These are phyloP conservation scores for Hemileia vastatrix DNA, from an alignment of 1,284 basidiomycete species.

Conservation along the genomic window DNA sequence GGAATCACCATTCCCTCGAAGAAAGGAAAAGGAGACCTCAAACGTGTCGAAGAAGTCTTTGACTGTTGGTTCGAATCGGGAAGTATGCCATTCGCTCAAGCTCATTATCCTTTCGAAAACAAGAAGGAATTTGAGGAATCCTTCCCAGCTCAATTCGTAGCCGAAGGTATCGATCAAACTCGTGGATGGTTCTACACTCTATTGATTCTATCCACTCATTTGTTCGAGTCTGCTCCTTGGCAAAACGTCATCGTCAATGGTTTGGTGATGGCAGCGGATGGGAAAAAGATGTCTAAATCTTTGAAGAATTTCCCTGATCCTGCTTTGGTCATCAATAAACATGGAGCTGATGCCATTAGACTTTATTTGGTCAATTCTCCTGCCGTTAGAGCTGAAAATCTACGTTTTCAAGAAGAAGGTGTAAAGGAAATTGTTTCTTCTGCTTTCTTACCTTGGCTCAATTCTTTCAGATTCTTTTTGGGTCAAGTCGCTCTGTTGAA, in stretches of 20 bases:
- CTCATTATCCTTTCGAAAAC: conserved; percentile 44
- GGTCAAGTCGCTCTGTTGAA: conserved; percentile 39
- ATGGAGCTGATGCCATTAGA: conserved; percentile 41
- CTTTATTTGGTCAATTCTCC: conserved; percentile 44
- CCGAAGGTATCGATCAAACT: conserved; percentile 43
- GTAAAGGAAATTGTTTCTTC: conserved; percentile 41
- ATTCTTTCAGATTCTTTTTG: conserved; percentile 44
- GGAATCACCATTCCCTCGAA: conserved; percentile 42
- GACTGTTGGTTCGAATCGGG: conserved; percentile 45
- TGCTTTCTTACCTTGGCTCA: conserved; percentile 42
- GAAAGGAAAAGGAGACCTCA: conserved; percentile 38
- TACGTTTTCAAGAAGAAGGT: conserved; percentile 43
- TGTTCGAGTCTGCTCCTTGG: conserved; percentile 42
- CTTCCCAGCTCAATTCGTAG: conserved; percentile 44
- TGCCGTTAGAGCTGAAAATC: conserved; percentile 41
- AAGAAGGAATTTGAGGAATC: conserved; percentile 37
- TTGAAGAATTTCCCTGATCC: conserved; percentile 43
- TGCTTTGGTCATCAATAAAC: conserved; percentile 39
- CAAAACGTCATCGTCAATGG: conserved; percentile 43
- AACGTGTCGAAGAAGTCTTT: conserved; percentile 42
- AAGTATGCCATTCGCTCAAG: conserved; percentile 44
- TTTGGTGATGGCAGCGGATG: conserved; percentile 40
- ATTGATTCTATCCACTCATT: conserved; percentile 40
- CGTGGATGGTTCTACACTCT: conserved; percentile 45
- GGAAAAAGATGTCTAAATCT: conserved; percentile 45